Conservation (phyloP, 2,329 filamentous ascomycete genomes). For the Sphaerulina populicola region DNA sequence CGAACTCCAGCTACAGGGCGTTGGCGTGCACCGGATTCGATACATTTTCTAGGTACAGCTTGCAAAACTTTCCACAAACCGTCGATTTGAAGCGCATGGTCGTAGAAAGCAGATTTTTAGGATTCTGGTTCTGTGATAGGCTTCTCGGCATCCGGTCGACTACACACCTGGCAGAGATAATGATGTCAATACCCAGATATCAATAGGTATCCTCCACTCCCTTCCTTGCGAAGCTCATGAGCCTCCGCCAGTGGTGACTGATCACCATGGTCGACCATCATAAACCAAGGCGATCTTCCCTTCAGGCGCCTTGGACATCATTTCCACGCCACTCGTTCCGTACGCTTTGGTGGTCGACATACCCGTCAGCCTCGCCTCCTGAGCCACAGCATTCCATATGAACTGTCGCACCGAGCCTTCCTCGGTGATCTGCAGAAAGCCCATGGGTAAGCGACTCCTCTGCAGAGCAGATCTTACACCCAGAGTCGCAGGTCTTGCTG, state of each 20-base stretch:
- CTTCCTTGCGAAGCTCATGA: neutral
- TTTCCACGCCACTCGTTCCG: neutral
- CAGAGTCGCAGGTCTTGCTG: constrained; percentile 62
- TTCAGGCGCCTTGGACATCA: neutral
- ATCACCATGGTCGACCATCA: constrained; percentile 1
- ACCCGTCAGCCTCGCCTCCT: constrained; percentile 55
- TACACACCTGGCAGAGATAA: too few species aligned
- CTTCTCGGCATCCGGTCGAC: too few species aligned
- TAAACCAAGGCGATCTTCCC: constrained; percentile 3
- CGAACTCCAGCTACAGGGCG: neutral
- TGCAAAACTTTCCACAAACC: neutral
- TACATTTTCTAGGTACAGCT: neutral
- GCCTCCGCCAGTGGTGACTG: neutral
- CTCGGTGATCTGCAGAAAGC: constrained; percentile 55
- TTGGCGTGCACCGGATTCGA: neutral
- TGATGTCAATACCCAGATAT: too few species aligned
- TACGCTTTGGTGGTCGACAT: constrained; percentile 24
- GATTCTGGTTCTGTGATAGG: neutral
- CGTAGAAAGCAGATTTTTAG: too few species aligned
- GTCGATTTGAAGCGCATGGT: neutral
- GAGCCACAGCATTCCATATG: constrained; percentile 61
- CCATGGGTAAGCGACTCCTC: constrained; percentile 61
- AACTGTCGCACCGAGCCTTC: constrained; percentile 58
- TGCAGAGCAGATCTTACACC: constrained; percentile 67
- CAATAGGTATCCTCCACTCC: neutral